Base-by-base conservation (phyloP, 2,329 filamentous ascomycete species). In the Ceratocystis harringtonii region DNA sequence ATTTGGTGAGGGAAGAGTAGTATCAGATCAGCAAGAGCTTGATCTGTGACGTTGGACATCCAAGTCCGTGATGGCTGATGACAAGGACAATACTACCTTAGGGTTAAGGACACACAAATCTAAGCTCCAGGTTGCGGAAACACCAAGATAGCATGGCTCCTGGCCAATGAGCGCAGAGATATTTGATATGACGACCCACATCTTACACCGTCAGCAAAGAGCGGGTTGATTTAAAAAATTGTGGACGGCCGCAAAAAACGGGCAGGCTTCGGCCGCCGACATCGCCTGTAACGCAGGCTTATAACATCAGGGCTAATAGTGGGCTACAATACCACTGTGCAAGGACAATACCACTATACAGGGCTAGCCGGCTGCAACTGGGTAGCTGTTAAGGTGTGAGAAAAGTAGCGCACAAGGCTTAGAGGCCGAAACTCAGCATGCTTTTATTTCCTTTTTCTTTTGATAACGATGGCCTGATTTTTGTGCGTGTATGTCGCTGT, bases 111-210 rank as follows among this genome's bases (percentile, higher is more conserved):
- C 19, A 36, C 43, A 50, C 25, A 32, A 30, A 43, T 25, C 2
- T 25, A 17, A 32, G 15, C 15, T n/a, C 12, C 52, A 30, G n/a
- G n/a, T 55, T 55, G 50, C 19, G 50, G 8, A 28, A 55, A 17
- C 22, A 57, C 22, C 25, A 30, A 57, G 48, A 50, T 50, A 50
- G 48, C 48, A 19, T 22, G 19, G 6, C 48, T 8, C 3, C n/a
- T 5, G 52, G n/a, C 66, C 66, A 67, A 67, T 67, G 12, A 63
- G 17, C 44, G 5, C 4, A 7, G 4, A 36, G n/a, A 43, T 50
- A 67, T 67, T 67, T 67, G 66, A 65, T 19, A 67, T 41, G 36
- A 60, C 41, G 62, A 12, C 28, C 52, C 52, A 57, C 52, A 41
- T 8, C 25, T 17, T 32, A 32, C 25, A 48, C 8, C 8, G 52